Evolutionary conservation across 106 monocot species (phyloP).

Genomic region (Hemerocallis citrina): DNA sequence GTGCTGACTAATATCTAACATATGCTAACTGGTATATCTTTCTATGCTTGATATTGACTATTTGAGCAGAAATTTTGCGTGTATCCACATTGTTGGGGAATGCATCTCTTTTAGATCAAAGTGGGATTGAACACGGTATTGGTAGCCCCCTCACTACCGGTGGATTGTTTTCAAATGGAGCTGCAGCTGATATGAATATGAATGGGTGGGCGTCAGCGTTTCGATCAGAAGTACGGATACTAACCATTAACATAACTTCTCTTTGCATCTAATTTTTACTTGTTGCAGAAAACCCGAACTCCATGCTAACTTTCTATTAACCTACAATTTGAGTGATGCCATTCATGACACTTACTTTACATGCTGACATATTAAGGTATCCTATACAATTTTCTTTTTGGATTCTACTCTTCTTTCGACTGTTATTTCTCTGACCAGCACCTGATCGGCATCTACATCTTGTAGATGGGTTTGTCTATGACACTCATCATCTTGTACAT

Average conservation of each 20-base stretch:
- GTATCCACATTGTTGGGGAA: slow-evolving; percentile 94
- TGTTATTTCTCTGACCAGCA: neutral
- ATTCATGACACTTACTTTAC: slow-evolving; percentile 8
- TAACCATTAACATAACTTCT: slow-evolving; percentile 92
- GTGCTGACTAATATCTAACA: slow-evolving; percentile 51
- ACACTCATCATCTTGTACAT: too few species aligned
- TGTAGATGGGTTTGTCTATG: neutral
- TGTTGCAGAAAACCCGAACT: slow-evolving; percentile 15
- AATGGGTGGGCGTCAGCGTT: slow-evolving; percentile 89
- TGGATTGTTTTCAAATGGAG: slow-evolving; percentile 88
- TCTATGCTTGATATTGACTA: slow-evolving; percentile 78
- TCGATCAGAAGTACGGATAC: slow-evolving; percentile 97
- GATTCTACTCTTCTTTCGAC: neutral
- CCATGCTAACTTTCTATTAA: slow-evolving; percentile 37
- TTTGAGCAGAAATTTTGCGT: slow-evolving; percentile 98
- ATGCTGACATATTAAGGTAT: slow-evolving; percentile 19
- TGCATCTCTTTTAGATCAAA: slow-evolving; percentile 89
- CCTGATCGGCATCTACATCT: neutral
- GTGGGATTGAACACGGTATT: slow-evolving; percentile 94
- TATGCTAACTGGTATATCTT: slow-evolving; percentile 60
- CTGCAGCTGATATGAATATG: slow-evolving; percentile 75
- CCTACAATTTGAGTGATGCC: slow-evolving; percentile 1
- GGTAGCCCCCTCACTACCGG: slow-evolving; percentile 77
- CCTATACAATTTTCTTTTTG: neutral
- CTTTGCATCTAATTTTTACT: slow-evolving; percentile 59